phyloP scores from a whole-genome alignment of 352 stramenopile genomes.

The Globisporangium polare region DNA sequence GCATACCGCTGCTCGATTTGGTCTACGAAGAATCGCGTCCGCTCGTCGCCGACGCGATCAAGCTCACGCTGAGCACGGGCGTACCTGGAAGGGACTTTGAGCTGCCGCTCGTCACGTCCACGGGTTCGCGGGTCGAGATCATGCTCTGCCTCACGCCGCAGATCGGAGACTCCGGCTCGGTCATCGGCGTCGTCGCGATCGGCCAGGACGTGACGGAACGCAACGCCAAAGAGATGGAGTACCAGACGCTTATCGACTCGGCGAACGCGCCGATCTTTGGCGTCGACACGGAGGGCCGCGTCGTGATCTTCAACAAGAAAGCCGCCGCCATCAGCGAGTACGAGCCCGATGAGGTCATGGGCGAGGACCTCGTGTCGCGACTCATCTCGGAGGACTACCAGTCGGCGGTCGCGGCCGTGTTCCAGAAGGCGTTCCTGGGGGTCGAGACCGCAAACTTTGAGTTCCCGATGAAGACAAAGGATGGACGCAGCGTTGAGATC shows the following conservation, averaged over 20 bases:
- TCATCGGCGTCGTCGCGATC: constrained; percentile 59
- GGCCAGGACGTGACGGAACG: constrained; percentile 63
- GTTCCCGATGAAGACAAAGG: constrained; percentile 81
- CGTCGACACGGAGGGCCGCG: constrained; percentile 45
- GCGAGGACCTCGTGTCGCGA: constrained; percentile 64
- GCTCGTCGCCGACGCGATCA: constrained; percentile 39
- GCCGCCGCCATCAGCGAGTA: constrained; percentile 87
- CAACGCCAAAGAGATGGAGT: constrained; percentile 66
- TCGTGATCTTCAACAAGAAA: constrained; percentile 91
- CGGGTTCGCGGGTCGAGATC: constrained; percentile 45
- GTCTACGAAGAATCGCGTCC: constrained; percentile 44
- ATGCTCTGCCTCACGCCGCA: constrained; percentile 53
- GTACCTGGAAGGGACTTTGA: constrained; percentile 49
- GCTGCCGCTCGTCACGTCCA: constrained; percentile 44
- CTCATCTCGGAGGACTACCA: constrained; percentile 77
- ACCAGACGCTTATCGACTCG: constrained; percentile 66
- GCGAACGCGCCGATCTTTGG: constrained; percentile 80
- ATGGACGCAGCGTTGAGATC: constrained; percentile 68
- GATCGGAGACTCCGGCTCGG: constrained; percentile 30
- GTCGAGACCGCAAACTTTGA: constrained; percentile 74
- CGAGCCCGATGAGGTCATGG: constrained; percentile 83
- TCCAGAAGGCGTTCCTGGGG: constrained; percentile 64
- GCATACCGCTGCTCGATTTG: constrained; percentile 36
- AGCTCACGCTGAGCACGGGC: constrained; percentile 39
- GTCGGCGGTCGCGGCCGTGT: constrained; percentile 57